Evolutionary conservation across 1,284 basidiomycete species (phyloP).

Genomic region (Trichosporon ovoides): DNA sequence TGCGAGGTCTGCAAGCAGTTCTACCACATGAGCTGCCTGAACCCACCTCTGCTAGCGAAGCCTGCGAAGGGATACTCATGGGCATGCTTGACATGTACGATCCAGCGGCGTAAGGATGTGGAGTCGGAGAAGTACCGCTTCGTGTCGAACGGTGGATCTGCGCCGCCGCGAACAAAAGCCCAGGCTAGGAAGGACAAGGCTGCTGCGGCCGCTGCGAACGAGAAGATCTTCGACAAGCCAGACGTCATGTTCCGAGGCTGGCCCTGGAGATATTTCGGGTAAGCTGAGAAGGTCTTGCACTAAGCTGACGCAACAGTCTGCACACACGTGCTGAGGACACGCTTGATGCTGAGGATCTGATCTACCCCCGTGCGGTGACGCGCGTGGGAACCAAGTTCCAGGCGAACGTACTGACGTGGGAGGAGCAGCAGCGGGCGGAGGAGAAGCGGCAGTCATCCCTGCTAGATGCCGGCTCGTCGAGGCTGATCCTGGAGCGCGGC

Average conservation of each 20-base stretch:
- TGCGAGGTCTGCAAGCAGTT: conserved; percentile 91
- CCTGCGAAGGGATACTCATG: conserved; percentile 96
- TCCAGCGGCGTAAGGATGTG: conserved; percentile 79
- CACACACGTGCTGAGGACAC: conserved; percentile 88
- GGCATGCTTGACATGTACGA: conserved; percentile 91
- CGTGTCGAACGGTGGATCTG: conserved; percentile 51
- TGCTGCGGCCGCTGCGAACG: conserved; percentile 5
- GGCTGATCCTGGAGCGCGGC: conserved; percentile 37
- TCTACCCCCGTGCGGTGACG: conserved; percentile 85
- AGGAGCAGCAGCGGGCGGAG: conserved; percentile 39
- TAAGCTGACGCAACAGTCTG: conserved; percentile 54
- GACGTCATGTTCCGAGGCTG: conserved; percentile 65
- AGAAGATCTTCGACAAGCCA: conserved; percentile 58
- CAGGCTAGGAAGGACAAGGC: conserved; percentile 58
- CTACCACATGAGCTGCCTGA: conserved; percentile 93
- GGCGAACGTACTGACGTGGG: conserved; percentile 52
- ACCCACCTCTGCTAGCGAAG: conserved; percentile 88
- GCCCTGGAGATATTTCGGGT: conserved; percentile 97
- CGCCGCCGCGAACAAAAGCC: conserved; percentile 56
- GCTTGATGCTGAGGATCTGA: conserved; percentile 87
- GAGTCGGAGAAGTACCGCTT: conserved; percentile 62
- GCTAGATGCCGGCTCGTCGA: conserved; percentile 26
- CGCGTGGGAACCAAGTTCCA: conserved; percentile 84
- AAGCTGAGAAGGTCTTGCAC: conserved; percentile 35
- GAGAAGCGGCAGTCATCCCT: conserved; percentile 17